Conservation (phyloP, 2,329 filamentous ascomycete species). For the Cladophialophora psammophila region DNA sequence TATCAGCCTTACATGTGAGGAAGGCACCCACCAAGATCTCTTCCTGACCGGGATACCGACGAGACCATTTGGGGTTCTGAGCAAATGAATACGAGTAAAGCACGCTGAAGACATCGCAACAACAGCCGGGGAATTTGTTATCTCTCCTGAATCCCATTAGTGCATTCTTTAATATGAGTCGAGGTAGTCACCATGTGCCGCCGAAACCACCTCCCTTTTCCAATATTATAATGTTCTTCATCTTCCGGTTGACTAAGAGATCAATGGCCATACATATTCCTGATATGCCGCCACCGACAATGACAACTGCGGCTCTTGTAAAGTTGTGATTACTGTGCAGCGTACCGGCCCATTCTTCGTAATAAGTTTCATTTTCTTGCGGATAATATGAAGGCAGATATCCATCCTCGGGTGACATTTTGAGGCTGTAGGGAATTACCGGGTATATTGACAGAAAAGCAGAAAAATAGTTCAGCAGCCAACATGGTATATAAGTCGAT, state of each 20-base stretch:
- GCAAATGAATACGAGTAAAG: conserved; percentile 69
- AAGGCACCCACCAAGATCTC: conserved; percentile 58
- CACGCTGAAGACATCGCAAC: conserved; percentile 61
- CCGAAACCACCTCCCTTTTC: conserved; percentile 63
- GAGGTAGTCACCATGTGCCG: conserved; percentile 31
- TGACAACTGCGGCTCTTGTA: conserved; percentile 57
- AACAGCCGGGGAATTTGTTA: conserved; percentile 56
- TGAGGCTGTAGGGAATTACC: neutral
- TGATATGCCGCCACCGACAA: conserved; percentile 63
- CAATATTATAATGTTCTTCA: conserved; percentile 64
- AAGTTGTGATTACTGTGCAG: conserved; percentile 23
- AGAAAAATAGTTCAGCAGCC: neutral
- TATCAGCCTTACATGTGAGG: conserved; percentile 1
- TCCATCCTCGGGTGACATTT: conserved; percentile 14
- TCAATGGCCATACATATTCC: conserved; percentile 55
- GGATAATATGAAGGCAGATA: conserved; percentile 21
- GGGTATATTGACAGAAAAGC: neutral
- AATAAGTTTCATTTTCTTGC: neutral
- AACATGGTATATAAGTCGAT: conserved; percentile 1
- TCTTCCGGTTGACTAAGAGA: conserved; percentile 57
- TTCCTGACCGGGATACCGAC: conserved; percentile 66
- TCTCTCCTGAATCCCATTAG: conserved; percentile 22
- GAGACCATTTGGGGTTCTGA: conserved; percentile 64
- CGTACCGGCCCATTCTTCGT: conserved; percentile 1
- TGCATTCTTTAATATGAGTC: neutral